These are phyloP conservation scores for Globisporangium spiculum DNA, from an alignment of 352 stramenopile genomes.

Conservation along the genomic window DNA sequence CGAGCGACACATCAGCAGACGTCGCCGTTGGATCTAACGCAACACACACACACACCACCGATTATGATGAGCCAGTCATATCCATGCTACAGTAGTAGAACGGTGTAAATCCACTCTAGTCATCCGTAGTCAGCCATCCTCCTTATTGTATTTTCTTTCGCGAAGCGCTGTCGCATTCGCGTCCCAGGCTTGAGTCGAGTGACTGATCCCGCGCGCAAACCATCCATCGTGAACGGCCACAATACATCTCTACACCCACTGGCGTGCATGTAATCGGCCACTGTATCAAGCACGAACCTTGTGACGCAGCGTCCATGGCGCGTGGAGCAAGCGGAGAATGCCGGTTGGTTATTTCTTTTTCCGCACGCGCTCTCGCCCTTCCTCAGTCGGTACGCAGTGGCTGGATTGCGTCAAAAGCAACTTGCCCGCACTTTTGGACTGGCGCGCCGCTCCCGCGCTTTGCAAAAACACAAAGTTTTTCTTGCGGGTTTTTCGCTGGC, in stretches of 20 bases:
- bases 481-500: constrained; percentile 6
- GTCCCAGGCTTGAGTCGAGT: background rate
- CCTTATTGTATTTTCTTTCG: background rate
- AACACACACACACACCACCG: background rate
- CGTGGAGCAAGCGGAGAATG: background rate
- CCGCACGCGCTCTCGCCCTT: background rate
- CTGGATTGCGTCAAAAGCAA: background rate
- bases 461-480: background rate
- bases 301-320: constrained; percentile 1
- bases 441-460: background rate
- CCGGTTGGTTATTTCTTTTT: constrained; percentile 4
- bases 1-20: constrained; percentile 1
- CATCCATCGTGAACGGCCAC: background rate
- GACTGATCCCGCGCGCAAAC: background rate
- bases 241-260: background rate
- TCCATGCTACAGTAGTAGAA: background rate
- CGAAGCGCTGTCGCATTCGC: background rate
- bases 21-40: background rate
- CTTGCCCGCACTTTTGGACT: background rate
- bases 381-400: background rate
- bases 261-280: background rate
- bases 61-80: background rate
- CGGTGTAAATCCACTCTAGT: background rate
- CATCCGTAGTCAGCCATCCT: background rate
- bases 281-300: background rate